phyloP scores from a whole-genome alignment of 2,329 filamentous ascomycete species.

The Colletotrichum eremochloae region DNA sequence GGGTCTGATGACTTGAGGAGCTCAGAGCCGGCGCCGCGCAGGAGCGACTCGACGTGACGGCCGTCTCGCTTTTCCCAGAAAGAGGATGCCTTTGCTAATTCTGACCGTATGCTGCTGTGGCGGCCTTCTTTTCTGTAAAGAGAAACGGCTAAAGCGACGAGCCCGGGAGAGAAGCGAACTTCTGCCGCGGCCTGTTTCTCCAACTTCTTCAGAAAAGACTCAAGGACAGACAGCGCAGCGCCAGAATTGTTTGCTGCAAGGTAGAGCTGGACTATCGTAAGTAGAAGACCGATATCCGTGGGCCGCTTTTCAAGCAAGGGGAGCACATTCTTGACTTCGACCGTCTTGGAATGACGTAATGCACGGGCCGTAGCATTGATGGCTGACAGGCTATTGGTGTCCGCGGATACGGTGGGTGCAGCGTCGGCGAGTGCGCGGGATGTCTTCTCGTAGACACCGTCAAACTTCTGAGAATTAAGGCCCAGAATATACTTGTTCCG shows the following conservation, averaged over 20 bases:
- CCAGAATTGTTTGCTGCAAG: slow-evolving; percentile 77
- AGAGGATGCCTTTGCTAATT: slow-evolving; percentile 82
- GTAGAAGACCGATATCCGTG: slow-evolving; percentile 81
- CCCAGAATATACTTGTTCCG: slow-evolving; percentile 76
- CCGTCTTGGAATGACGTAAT: slow-evolving; percentile 65
- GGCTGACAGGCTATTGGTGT: slow-evolving; percentile 60
- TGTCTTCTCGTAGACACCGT: slow-evolving; percentile 68
- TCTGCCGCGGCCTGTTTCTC: slow-evolving; percentile 74
- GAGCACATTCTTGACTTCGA: slow-evolving; percentile 76
- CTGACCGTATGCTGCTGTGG: slow-evolving; percentile 76
- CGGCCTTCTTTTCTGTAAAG: slow-evolving; percentile 84
- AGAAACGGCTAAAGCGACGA: slow-evolving; percentile 84
- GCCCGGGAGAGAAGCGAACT: slow-evolving; percentile 84
- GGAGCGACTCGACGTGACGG: slow-evolving; percentile 69
- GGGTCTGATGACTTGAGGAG: slow-evolving; percentile 81
- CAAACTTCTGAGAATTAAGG: slow-evolving; percentile 76
- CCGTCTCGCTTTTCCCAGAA: slow-evolving; percentile 79
- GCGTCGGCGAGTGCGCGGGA: slow-evolving; percentile 54
- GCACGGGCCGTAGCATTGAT: slow-evolving; percentile 76
- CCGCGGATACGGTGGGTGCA: slow-evolving; percentile 48
- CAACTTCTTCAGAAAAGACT: slow-evolving; percentile 79
- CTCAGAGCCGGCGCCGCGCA: slow-evolving; percentile 85
- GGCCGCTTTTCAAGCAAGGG: slow-evolving; percentile 80
- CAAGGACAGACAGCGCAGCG: slow-evolving; percentile 80
- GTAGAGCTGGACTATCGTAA: slow-evolving; percentile 87